These are phyloP conservation scores for Coniella vitis DNA, from an alignment of 2,329 filamentous ascomycete genomes.

Conservation along the genomic window DNA sequence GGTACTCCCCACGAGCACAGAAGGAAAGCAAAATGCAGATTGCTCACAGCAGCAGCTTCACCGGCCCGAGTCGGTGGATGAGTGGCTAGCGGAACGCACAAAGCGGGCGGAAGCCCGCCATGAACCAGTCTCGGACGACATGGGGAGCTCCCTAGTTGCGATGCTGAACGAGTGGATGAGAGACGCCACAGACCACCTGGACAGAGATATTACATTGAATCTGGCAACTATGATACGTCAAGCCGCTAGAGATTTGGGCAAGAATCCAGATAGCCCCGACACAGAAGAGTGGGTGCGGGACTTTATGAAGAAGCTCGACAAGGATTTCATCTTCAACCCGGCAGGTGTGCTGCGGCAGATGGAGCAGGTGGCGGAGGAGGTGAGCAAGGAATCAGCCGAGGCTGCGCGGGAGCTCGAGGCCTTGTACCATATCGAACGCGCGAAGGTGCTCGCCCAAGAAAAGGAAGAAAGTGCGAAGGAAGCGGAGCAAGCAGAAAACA, in stretches of 20 bases:
- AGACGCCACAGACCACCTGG: not conserved
- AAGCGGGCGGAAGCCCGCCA: not conserved
- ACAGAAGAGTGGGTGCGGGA: not conserved
- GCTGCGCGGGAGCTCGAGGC: not conserved
- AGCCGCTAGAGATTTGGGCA: no score
- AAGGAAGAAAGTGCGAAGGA: no score
- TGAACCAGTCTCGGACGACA: no score
- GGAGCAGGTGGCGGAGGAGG: not conserved
- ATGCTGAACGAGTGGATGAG: not conserved
- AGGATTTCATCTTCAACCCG: not conserved
- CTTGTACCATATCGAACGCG: not conserved
- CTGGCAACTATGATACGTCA: not conserved
- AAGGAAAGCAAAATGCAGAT: not conserved
- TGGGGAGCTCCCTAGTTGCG: not conserved
- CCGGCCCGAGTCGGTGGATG: not conserved
- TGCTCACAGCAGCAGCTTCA: not conserved
- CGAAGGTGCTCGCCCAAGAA: not conserved
- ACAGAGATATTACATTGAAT: not conserved
- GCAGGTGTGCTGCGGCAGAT: not conserved
- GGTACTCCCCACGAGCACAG: not conserved
- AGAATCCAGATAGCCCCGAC: no score
- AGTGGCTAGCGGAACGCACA: not conserved
- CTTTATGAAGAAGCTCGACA: not conserved
- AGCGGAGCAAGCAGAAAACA: not conserved
- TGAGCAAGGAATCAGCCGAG: not conserved